Evolutionary conservation across 257 asterid genomes (phyloP), one percentile per base, ranked within the genome.

Genomic region (Nicotiana attenuata): DNA sequence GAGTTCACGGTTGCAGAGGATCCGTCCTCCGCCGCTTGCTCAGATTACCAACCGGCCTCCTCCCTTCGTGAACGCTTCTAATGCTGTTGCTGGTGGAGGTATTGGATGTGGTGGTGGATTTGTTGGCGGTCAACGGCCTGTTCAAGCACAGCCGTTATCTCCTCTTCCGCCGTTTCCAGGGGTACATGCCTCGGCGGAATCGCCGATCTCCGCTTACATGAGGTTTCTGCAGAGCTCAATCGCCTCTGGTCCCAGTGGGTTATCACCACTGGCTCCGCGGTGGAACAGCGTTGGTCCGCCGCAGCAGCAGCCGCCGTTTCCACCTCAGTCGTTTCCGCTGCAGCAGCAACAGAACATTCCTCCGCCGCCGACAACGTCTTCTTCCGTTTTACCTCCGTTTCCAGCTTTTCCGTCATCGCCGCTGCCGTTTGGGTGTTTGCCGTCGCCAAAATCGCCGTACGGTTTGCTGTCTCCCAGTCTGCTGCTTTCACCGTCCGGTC

Each of bases 1-100:
- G 3, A 92, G 95, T 83, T 94, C 98, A 3, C 84, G 98, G 47
- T 88, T 94, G 15, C 97, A 94, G 92, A 89, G 93, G 89, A 94
- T 91, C 83, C 97, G 98, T 0, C 98, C 98, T n/a, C 97, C 98
- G 20, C 98, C 98, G 16, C 90, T 94, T 8, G 81, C 86, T 11
- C 97, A 92, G 81, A 90, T 94, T 80, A 82, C 81, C 80, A 93
- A 87, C 80, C 93, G 89, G 9, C 97, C 94, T 2, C 87, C 89
- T 50, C 87, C 86, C 53, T 71, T 85, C 22, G 53, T 84, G 13
- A 78, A 19, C 28, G 28, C 28, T 35, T 19, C 85, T 77, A 82
- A 20, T 69, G 53, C 41, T 81, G 50, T 33, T 35, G 55, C 76
- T 10, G 76, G 52, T 66, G 75, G 67, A 22, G 17, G 31, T 55